These are phyloP conservation scores for Extremus antarcticus DNA, from an alignment of 495 filamentous ascomycete genomes.

Conservation along the genomic window DNA sequence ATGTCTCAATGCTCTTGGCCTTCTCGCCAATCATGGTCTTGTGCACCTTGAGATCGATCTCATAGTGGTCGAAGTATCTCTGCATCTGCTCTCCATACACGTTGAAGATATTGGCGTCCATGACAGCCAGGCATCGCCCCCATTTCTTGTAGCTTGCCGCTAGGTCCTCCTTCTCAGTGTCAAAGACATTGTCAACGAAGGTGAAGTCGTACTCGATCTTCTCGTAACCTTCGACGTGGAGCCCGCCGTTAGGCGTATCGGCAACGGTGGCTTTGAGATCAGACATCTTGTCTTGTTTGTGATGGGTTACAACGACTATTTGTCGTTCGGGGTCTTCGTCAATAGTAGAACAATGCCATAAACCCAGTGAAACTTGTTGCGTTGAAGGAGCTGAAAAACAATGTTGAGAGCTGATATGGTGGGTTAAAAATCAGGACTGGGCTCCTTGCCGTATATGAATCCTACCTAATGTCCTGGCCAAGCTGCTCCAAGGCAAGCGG, in stretches of 20 bases:
- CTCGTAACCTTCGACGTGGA: conserved; percentile 53
- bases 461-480: no score
- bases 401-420: no score
- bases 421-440: no score
- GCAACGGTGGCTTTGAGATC: conserved; percentile 48
- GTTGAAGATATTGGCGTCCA: conserved; percentile 49
- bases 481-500: no score
- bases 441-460: neutral
- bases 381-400: no score
- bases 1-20: conserved; percentile 50
- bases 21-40: conserved; percentile 56
- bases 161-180: conserved; percentile 39
- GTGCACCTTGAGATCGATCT: conserved; percentile 45
- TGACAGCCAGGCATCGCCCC: conserved; percentile 48
- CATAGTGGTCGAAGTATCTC: conserved; percentile 45
- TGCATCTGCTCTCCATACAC: conserved; percentile 49
- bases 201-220: conserved; percentile 59
- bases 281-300: conserved; percentile 39
- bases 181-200: conserved; percentile 53
- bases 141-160: conserved; percentile 47
- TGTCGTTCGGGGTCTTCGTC: neutral
- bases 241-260: conserved; percentile 41
- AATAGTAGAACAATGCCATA: neutral
- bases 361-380: neutral
- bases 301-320: neutral